Evolutionary conservation across 176 grass and related monocot genomes (phyloP).

Genomic region (Avena atlantica): DNA sequence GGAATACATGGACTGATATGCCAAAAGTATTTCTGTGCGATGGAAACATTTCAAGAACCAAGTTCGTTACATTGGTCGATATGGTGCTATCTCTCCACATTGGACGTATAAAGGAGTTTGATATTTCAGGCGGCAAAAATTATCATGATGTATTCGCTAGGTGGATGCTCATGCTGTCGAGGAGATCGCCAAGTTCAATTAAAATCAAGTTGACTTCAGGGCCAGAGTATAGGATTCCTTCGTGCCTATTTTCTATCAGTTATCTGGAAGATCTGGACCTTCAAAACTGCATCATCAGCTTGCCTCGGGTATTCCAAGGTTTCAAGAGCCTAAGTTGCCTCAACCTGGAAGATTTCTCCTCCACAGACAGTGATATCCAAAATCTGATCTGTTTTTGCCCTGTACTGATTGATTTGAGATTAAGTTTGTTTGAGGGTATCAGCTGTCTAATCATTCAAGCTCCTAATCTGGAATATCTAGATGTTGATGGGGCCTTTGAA

Average conservation of each 20-base stretch:
- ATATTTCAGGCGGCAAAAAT: background rate
- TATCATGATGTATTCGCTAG: constrained; percentile 10
- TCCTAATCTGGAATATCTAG: background rate
- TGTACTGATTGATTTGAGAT: background rate
- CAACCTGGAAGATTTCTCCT: background rate
- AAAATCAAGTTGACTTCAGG: background rate
- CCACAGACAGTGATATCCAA: background rate
- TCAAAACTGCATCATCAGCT: background rate
- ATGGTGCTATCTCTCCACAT: background rate
- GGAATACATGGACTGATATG: background rate
- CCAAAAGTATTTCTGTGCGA: background rate
- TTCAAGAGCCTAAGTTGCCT: background rate
- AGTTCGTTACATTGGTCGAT: constrained; percentile 28
- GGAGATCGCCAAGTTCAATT: background rate
- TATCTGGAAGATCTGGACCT: background rate
- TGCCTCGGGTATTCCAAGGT: background rate
- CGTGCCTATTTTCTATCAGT: constrained; percentile 13
- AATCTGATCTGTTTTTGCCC: background rate
- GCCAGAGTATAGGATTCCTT: constrained; percentile 18
- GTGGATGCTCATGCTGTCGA: constrained; percentile 33
- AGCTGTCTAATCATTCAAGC: background rate
- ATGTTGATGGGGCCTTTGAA: background rate
- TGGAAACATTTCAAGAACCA: background rate
- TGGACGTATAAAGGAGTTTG: too few species aligned
- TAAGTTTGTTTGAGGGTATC: background rate